Percentiles rank a stretch among this genome's conserved stretches.
Evolutionary conservation across 345 rosid species (phyloP).

Genomic region (Corchorus capsularis): DNA sequence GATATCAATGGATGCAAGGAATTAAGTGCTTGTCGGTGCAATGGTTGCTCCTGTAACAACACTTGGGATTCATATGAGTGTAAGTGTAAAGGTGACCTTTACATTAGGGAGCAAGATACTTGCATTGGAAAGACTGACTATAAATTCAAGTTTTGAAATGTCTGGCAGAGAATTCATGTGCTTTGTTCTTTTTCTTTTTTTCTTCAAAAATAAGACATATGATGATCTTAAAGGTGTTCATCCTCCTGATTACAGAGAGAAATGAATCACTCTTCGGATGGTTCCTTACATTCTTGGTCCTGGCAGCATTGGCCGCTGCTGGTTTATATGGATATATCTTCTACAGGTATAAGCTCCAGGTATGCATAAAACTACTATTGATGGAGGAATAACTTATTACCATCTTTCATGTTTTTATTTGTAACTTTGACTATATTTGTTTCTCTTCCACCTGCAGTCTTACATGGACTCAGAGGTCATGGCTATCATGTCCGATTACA

Average conservation of each 20-base stretch:
- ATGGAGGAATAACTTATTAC: too few species aligned
- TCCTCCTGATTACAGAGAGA: constrained; percentile 54
- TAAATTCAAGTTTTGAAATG: neutral
- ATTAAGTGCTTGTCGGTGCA: constrained; percentile 69
- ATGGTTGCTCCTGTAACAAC: constrained; percentile 85
- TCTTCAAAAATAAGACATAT: neutral
- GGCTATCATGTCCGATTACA: constrained; percentile 96
- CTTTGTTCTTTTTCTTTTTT: neutral
- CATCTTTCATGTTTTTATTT: constrained; percentile 1
- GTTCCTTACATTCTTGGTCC: constrained; percentile 58
- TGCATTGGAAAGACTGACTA: constrained; percentile 69
- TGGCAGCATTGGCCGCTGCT: constrained; percentile 54
- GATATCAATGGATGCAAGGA: constrained; percentile 87
- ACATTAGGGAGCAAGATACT: constrained; percentile 78
- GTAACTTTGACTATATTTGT: neutral
- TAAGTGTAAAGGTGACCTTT: constrained; percentile 77
- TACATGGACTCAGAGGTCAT: constrained; percentile 98
- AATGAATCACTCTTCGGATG: constrained; percentile 70
- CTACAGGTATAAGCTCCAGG: constrained; percentile 97
- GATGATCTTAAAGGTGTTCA: neutral
- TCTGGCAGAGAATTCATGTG: neutral
- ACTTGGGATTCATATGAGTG: constrained; percentile 87
- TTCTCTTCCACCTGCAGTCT: constrained; percentile 50
- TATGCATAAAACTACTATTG: constrained; percentile 29
- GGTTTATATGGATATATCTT: constrained; percentile 74